Percentiles rank a stretch among this genome's conserved stretches.
phyloP scores from a whole-genome alignment of 345 rosid genomes.

The Murraya paniculata region DNA sequence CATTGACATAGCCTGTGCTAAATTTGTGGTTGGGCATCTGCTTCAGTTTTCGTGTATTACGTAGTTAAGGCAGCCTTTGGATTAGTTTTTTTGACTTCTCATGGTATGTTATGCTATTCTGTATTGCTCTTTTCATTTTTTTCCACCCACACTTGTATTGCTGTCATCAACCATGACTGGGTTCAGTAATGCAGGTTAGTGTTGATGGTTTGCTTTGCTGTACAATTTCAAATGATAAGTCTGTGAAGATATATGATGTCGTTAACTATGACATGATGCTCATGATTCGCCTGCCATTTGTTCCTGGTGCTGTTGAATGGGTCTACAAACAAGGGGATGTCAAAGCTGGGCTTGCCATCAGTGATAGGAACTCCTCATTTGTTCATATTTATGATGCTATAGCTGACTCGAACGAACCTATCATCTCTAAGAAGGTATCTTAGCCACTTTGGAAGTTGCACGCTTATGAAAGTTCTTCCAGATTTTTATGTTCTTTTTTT shows the following conservation, averaged over 20 bases:
- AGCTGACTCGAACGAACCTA: conserved; percentile 78
- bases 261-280: conserved; percentile 98
- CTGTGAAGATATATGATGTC: conserved; percentile 91
- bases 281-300: conserved; percentile 78
- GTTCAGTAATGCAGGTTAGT: conserved; percentile 88
- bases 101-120: background rate
- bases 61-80: background rate
- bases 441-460: background rate
- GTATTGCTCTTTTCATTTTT: conserved; percentile 9
- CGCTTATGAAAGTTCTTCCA: background rate
- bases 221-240: conserved; percentile 79
- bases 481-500: background rate
- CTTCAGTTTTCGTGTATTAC: background rate
- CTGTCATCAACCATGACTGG: conserved; percentile 52
- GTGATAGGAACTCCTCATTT: conserved; percentile 69
- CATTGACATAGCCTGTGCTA: background rate
- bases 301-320: conserved; percentile 89
- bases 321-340: conserved; percentile 94
- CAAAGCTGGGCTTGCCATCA: conserved; percentile 85
- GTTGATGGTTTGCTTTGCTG: conserved; percentile 91
- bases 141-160: conserved; percentile 11
- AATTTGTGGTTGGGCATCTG: background rate
- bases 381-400: conserved; percentile 90
- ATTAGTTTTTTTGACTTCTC: background rate
- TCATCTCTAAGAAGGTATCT: conserved; percentile 64